Evolutionary conservation across 352 stramenopile species (phyloP), one percentile per base, ranked within the genome.

Genomic region (Globisporangium recalcitrans): DNA sequence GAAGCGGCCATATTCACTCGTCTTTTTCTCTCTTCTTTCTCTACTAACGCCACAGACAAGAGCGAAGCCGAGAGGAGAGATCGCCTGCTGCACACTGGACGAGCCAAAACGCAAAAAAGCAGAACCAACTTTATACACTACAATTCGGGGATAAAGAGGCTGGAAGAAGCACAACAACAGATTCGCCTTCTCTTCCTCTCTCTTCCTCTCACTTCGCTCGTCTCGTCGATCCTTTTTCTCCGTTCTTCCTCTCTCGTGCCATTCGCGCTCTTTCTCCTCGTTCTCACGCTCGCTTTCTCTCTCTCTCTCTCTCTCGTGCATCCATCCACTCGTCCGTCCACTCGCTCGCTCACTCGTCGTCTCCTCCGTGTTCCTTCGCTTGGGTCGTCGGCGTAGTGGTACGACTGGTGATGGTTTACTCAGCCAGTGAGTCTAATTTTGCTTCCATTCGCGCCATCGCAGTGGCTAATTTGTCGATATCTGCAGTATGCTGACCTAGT

Each of bases 371-470:
- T 27, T 27, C 27, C 9, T 9, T 36, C 40, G 27, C n/a, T 21
- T n/a, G 42, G 27, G 32, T 19, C 22, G n/a, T 24, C 27, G 36
- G 8, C 36, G 14, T 24, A n/a, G 27, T 29, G 11, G 44, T 38
- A n/a, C n/a, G 32, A 14, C 16, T 48, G 21, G 52, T 27, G 27
- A 5, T 6, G 52, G 36, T 21, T 84, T 91, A 90, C 68, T 91
- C 85, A 64, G 74, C 79, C 62, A 92, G 73, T 49, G 84, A 65
- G 67, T 95, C 85, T 78, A 95, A 85, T 81, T 95, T 95, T 68
- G 83, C 85, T 71, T 95, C 85, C 85, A 95, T 95, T 70, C 85
- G 80, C 79, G 85, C 84, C 77, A 95, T 91, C 51, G 85, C 85
- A 22, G 68, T 85, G 63, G 85, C 79, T 63, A 95, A 76, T 70